Base-by-base conservation (phyloP, 768 basidiomycete genomes). In the Agaricus blazei region DNA sequence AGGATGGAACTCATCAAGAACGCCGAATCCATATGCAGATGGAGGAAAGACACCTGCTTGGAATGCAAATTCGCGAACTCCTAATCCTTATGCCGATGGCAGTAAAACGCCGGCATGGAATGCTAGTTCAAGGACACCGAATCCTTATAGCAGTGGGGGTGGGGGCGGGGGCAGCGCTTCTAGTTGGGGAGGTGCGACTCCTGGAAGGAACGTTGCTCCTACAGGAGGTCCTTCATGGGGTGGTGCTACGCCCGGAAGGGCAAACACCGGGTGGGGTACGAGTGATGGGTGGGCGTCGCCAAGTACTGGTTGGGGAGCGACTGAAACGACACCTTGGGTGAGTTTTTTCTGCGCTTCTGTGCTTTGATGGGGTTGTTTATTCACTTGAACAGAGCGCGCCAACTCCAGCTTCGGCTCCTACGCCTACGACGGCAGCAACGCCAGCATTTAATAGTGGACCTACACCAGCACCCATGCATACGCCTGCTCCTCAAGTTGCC, bases 71-170 rank as follows among this genome's bases (percentile, higher is more conserved):
- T 80, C 83, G 19, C 71, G 82, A 54, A 89, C 88, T 9, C 88
- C 88, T 2, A 90, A 90, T 63, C 84, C 87, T 6, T 82, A 81
- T 56, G 80, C 73, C 9, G 79, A 79, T 43, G 78, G 85, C 15
- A 77, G 84, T 34, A 75, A 78, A 54, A 90, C 89, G 6, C 88
- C 89, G 0, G 86, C 85, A 14, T 87, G 85, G 79, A 79, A 75
- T 58, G 77, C 77, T 7, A 72, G 73, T 41, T 80, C 82, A 28
- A 72, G 81, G 52, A 90, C 89, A 2, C 88, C 89, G 3, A 90
- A 89, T 66, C 86, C 87, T 1, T 87, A 89, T 28, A 81, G 82
- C 0, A 80, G 78, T 52, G 74, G 79, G 58, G 62, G 64, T 41
- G 68, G 65, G 24, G 36, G 78, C 52, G 74, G 79, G 58, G 62